Evolutionary conservation across 129 eudicot species (phyloP).

Genomic region (Saussurea involucrata): DNA sequence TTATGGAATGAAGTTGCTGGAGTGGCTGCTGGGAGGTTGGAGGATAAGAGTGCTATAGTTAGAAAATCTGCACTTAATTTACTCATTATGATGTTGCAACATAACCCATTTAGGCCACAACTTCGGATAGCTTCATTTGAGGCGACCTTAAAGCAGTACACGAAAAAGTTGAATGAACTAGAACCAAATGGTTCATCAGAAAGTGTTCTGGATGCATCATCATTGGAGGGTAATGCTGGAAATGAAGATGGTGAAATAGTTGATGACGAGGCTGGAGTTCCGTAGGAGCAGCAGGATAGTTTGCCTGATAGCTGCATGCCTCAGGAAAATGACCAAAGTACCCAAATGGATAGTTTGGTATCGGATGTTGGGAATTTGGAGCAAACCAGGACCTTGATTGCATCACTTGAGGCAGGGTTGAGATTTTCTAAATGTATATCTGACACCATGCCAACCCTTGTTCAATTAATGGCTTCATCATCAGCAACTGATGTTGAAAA

Average conservation of each 20-base stretch:
- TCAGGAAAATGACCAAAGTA: slow-evolving; percentile 41
- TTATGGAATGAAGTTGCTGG: slow-evolving; percentile 95
- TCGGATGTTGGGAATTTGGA: slow-evolving; percentile 95
- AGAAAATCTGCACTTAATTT: slow-evolving; percentile 87
- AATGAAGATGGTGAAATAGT: slow-evolving; percentile 61
- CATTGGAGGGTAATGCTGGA: slow-evolving; percentile 32
- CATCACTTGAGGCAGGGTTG: slow-evolving; percentile 95
- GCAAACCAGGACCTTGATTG: slow-evolving; percentile 86
- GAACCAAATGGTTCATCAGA: slow-evolving; percentile 49
- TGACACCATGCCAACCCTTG: slow-evolving; percentile 78
- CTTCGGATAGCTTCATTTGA: slow-evolving; percentile 81
- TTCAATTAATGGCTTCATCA: slow-evolving; percentile 96
- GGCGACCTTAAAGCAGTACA: slow-evolving; percentile 83
- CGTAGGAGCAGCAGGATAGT: slow-evolving; percentile 56
- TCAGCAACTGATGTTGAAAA: slow-evolving; percentile 97
- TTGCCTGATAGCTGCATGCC: slow-evolving; percentile 69
- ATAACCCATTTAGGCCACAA: slow-evolving; percentile 98
- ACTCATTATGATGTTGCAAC: slow-evolving; percentile 92
- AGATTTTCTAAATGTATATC: slow-evolving; percentile 72
- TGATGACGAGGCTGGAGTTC: slow-evolving; percentile 27
- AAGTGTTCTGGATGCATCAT: slow-evolving; percentile 44
- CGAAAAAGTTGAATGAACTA: slow-evolving; percentile 79
- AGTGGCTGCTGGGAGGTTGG: slow-evolving; percentile 93
- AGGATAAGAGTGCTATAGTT: slow-evolving; percentile 91
- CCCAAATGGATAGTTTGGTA: slow-evolving; percentile 49